These are phyloP conservation scores for Spergularia marina DNA, from an alignment of 148 eudicot species.

Conservation along the genomic window DNA sequence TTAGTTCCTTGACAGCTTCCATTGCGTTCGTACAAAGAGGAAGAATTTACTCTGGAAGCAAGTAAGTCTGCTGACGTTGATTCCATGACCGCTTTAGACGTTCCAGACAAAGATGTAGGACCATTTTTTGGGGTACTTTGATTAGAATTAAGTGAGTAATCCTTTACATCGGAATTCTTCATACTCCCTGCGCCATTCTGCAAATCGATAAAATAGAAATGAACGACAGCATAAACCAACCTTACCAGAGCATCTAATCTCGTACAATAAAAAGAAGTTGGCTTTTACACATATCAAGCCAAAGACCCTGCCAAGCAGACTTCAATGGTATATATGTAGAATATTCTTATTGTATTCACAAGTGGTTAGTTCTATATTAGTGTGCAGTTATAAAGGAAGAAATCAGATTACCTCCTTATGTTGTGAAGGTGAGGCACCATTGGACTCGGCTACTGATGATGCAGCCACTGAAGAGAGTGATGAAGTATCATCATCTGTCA, in stretches of 20 bases:
- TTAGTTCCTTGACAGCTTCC: conserved; percentile 17
- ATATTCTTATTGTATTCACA: neutral
- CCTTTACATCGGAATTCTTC: conserved; percentile 22
- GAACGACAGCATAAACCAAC: neutral
- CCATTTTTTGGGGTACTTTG: conserved; percentile 26
- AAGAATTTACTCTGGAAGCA: conserved; percentile 26
- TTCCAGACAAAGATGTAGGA: conserved; percentile 24
- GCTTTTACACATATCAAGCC: neutral
- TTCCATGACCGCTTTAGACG: conserved; percentile 24
- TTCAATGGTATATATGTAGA: neutral
- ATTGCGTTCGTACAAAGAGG: conserved; percentile 22
- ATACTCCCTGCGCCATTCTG: conserved; percentile 28
- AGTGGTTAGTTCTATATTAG: neutral
- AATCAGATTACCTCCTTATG: conserved; percentile 45
- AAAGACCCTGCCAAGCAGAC: neutral
- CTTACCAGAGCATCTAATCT: too few relatives aligned
- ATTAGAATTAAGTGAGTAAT: conserved; percentile 33
- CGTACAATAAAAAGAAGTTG: neutral
- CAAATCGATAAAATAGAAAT: neutral
- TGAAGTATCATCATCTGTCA: conserved; percentile 75
- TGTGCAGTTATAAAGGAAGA: neutral
- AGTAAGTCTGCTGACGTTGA: conserved; percentile 30
- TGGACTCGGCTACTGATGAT: conserved; percentile 48
- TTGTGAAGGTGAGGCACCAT: conserved; percentile 39
- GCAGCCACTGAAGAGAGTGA: conserved; percentile 66